Conservation (phyloP, 2,329 filamentous ascomycete genomes). For the Lasiodiplodia citricola region DNA sequence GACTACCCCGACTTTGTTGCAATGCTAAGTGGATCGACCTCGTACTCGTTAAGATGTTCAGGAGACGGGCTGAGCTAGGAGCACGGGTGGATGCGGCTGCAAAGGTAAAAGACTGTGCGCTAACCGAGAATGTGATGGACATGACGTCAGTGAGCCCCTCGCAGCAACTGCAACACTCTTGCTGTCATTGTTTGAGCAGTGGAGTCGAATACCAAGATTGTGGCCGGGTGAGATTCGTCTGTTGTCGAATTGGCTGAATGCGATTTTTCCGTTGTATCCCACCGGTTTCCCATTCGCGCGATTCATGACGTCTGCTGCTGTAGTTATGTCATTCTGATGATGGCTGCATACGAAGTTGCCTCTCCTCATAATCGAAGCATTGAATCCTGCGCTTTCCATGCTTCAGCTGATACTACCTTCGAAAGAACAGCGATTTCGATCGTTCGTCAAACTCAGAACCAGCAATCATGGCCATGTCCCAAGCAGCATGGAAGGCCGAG, state of each 20-base stretch:
- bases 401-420: not conserved
- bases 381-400: not conserved
- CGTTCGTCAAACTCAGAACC: not conserved
- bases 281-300: slow-evolving; percentile 11
- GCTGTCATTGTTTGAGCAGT: slow-evolving; percentile 8
- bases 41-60: not conserved
- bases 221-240: not conserved
- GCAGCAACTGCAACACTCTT: not conserved
- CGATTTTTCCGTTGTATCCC: not conserved
- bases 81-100: not conserved
- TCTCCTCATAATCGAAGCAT: no score
- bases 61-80: not conserved
- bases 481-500: slow-evolving; percentile 72
- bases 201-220: not conserved
- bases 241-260: slow-evolving; percentile 5
- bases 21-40: no score
- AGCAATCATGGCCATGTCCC: slow-evolving; percentile 61
- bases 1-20: no score
- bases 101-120: not conserved
- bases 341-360: slow-evolving; percentile 1
- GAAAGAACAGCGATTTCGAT: not conserved
- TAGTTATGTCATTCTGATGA: slow-evolving; percentile 16
- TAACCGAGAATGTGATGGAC: not conserved
- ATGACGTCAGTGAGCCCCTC: slow-evolving; percentile 10
- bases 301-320: slow-evolving; percentile 13